Evolutionary conservation across 345 rosid species (phyloP), one percentile per base, ranked within the genome.

Genomic region (Euphorbia lathyris): DNA sequence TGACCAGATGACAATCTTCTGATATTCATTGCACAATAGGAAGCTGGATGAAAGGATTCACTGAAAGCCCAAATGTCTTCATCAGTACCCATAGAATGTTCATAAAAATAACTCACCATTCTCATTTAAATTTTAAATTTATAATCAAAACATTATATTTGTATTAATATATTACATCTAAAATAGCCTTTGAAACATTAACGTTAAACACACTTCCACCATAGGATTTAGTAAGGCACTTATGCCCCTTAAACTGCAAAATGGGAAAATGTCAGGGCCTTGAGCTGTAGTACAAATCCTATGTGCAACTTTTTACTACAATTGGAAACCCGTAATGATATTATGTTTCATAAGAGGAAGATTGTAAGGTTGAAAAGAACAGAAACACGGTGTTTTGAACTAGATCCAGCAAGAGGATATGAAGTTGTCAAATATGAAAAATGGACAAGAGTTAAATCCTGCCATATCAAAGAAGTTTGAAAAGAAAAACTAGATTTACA

Each of bases 221-320:
- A 19, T 29, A 12, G 63, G 40, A 30, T 9, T 3, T 29, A 16
- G 19, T 58, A 4, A 7, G 30, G 30, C 25, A 16, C 14, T 4
- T 58, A 13, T 58, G n/a, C n/a, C n/a, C 42, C 42, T 58, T 59
- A 8, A 59, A 20, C 17, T 59, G 43, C 64, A 59, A 32, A 57
- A 60, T 5, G 3, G 26, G 14, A 14, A 3, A 22, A 58, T 26
- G 62, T n/a, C n/a, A n/a, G n/a, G 32, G 16, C 16, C n/a, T 26
- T 27, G 7, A 14, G 19, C 17, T 0, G 36, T 26, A 26, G 36
- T 19, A 32, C 36, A 58, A 11, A 58, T 58, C 36, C 34, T 58
- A 22, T 14, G 13, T 5, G 4, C 4, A 19, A n/a, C 23, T 51
- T 17, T 19, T 32, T 11, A 58, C 26, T 16, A 25, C 36, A n/a